Conservation (phyloP, 1,284 basidiomycete genomes). For the Salmacisia buchloeana region DNA sequence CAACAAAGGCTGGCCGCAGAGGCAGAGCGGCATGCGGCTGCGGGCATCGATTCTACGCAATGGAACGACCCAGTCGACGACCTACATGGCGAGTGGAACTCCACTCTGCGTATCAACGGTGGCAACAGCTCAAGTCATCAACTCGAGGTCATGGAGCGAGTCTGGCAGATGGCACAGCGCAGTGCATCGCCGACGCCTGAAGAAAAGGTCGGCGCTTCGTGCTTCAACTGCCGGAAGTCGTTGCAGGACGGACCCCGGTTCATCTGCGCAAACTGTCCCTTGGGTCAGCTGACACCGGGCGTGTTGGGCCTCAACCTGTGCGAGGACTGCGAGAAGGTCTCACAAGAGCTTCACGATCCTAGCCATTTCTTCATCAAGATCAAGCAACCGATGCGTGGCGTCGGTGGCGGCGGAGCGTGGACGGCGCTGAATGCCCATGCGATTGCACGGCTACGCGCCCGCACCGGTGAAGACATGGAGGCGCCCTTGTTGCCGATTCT, state of each 20-base stretch:
- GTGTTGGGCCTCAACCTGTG: conserved; percentile 17
- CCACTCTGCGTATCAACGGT: neutral
- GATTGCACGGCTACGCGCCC: neutral
- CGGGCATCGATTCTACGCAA: neutral
- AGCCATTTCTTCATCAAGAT: conserved; percentile 24
- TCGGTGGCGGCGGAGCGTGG: conserved; percentile 6
- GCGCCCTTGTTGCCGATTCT: conserved; percentile 9
- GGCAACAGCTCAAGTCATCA: neutral
- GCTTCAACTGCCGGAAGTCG: conserved; percentile 3
- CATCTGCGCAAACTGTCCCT: conserved; percentile 19
- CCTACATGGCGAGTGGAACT: neutral
- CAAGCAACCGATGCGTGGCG: neutral
- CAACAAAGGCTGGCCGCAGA: conserved; percentile 1
- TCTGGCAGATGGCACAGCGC: neutral
- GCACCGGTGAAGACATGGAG: conserved; percentile 9
- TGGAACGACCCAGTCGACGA: neutral
- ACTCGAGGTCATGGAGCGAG: neutral
- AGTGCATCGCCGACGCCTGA: neutral
- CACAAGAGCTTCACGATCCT: conserved; percentile 18
- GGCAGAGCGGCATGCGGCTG: neutral
- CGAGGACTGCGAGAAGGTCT: conserved; percentile 13
- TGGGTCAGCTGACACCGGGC: conserved; percentile 5
- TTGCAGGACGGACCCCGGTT: conserved; percentile 9
- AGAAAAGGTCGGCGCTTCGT: neutral
- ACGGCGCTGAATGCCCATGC: conserved; percentile 12